Percentiles rank a stretch among this genome's conserved stretches.
These are phyloP conservation scores for Scutellaria minor DNA, from an alignment of 257 asterid genomes.

Conservation along the genomic window DNA sequence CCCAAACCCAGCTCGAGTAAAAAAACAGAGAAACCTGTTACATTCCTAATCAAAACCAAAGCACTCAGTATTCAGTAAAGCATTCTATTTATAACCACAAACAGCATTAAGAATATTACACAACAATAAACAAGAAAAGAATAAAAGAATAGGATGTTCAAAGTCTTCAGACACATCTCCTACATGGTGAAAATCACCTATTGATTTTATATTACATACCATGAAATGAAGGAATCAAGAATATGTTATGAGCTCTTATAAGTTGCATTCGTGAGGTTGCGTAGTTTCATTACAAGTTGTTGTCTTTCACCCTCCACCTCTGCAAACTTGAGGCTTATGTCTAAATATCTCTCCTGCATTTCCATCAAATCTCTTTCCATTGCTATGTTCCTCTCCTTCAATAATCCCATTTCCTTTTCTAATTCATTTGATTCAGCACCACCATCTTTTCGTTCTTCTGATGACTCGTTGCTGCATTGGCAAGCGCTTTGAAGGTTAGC, in stretches of 20 bases:
- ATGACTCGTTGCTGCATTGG: slow-evolving; percentile 29
- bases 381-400: slow-evolving; percentile 56
- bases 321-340: slow-evolving; percentile 89
- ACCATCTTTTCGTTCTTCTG: background rate
- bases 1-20: no score
- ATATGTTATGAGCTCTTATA: slow-evolving; percentile 37
- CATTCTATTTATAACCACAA: slow-evolving; percentile 15
- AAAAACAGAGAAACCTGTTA: no score
- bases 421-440: slow-evolving; percentile 29
- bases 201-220: slow-evolving; percentile 33
- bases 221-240: slow-evolving; percentile 39
- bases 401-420: slow-evolving; percentile 39
- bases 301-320: slow-evolving; percentile 98
- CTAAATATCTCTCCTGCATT: slow-evolving; percentile 90
- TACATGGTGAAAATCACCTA: slow-evolving; percentile 15
- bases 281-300: slow-evolving; percentile 79
- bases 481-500: slow-evolving; percentile 23
- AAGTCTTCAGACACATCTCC: slow-evolving; percentile 26
- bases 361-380: slow-evolving; percentile 82
- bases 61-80: background rate
- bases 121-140: slow-evolving; percentile 27
- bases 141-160: slow-evolving; percentile 26
- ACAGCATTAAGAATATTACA: slow-evolving; percentile 16
- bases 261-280: slow-evolving; percentile 61
- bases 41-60: no score